Evolutionary conservation across 371 early-diverging fungal genomes (phyloP), one percentile per base, ranked within the genome.

Genomic region (Mucor circinelloides): DNA sequence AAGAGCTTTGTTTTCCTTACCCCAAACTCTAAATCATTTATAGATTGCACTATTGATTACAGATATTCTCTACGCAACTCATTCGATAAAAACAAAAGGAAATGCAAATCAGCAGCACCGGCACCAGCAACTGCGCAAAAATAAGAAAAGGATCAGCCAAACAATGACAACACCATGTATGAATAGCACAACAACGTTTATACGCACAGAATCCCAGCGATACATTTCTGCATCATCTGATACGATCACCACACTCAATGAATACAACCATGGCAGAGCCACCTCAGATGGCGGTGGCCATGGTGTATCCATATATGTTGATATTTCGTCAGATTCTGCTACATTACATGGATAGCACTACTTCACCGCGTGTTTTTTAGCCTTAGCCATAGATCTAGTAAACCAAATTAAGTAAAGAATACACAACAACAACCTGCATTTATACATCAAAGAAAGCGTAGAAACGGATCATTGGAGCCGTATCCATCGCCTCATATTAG

Each of bases 281-380:
- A 46, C 31, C 15, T 48, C 46, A 46, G 42, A 56, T 56, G 56
- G 46, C 8, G 9, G 23, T 38, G 46, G 46, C 19, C n/a, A 21
- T 21, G 46, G 52, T 25, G 10, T 27, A 15, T 27, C 52, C 13
- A 9, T 48, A 6, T 50, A 62, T 62, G 62, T 21, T 38, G 38
- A 17, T 28, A 30, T 56, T 21, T 27, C 55, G 15, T 55, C 58
- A 58, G 65, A 57, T 32, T 58, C 65, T 32, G 38, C 32, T n/a
- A 58, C 58, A 36, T 48, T 65, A 17, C 58, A 58, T 58, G 65
- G n/a, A 64, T 57, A 54, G 31, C 42, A 42, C 30, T n/a, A 64
- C 28, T 17, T 36, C 65, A 21, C 65, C 65, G 44, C 65, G 58
- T 48, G 58, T 48, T 23, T 65, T n/a, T 58, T 48, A 48, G 57